These are phyloP conservation scores for Aspergillus jensenii DNA, from an alignment of 2,329 filamentous ascomycete species.

Conservation along the genomic window DNA sequence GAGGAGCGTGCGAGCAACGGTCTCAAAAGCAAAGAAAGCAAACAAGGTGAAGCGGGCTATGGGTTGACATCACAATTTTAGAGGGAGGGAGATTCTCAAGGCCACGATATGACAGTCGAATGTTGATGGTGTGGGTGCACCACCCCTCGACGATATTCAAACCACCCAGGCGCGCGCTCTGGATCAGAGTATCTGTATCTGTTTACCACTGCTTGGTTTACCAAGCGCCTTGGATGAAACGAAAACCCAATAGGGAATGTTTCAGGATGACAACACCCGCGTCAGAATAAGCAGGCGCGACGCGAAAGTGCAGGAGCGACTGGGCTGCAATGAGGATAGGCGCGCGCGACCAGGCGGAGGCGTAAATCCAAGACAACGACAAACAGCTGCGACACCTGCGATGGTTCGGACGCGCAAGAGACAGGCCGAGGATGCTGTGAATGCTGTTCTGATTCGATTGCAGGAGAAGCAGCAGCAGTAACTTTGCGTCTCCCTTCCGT, in stretches of 20 bases:
- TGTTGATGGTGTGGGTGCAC: background rate
- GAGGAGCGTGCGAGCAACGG: constrained; percentile 19
- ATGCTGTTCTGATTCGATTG: constrained; percentile 16
- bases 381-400: constrained; percentile 8
- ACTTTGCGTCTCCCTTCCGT: constrained; percentile 23
- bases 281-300: constrained; percentile 24
- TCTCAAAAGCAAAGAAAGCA: constrained; percentile 19
- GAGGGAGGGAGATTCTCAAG: constrained; percentile 19
- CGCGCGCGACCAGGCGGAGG: constrained; percentile 19
- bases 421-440: constrained; percentile 11
- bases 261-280: constrained; percentile 27
- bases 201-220: constrained; percentile 5
- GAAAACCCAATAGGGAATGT: constrained; percentile 25
- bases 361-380: constrained; percentile 16
- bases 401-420: constrained; percentile 16
- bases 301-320: constrained; percentile 24
- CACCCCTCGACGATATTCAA: constrained; percentile 12
- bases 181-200: constrained; percentile 15
- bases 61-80: constrained; percentile 30
- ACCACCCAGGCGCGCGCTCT: constrained; percentile 17
- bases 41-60: constrained; percentile 15
- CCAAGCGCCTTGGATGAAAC: constrained; percentile 16
- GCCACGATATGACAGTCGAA: constrained; percentile 11
- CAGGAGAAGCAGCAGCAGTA: constrained; percentile 20
- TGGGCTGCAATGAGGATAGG: constrained; percentile 15